phyloP scores from a whole-genome alignment of 2,329 filamentous ascomycete species.

The Metarhizium humberi region DNA sequence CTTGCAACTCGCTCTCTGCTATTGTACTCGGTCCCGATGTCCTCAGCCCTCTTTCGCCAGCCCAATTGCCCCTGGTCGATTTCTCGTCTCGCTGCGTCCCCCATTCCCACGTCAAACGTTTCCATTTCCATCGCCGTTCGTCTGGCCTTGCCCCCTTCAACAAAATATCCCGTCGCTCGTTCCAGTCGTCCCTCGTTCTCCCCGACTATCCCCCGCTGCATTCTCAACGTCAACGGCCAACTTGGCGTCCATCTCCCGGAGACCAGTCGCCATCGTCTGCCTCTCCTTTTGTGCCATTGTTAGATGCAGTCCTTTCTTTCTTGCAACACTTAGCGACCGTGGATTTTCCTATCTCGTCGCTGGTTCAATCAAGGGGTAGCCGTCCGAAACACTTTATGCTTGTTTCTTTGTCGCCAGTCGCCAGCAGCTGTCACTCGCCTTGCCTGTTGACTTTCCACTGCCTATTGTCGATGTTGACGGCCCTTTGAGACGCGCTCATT shows the following conservation, averaged over 20 bases:
- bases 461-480: neutral
- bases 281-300: slow-evolving; percentile 1
- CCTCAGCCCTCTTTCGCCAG: no score
- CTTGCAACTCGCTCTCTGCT: no score
- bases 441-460: neutral
- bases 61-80: neutral
- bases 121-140: slow-evolving; percentile 14
- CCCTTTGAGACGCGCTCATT: neutral
- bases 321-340: neutral
- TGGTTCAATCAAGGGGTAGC: neutral
- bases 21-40: neutral
- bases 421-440: neutral
- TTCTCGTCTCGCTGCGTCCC: slow-evolving; percentile 1
- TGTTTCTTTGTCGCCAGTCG: neutral
- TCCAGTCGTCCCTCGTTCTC: slow-evolving; percentile 29
- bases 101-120: neutral
- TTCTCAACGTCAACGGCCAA: slow-evolving; percentile 10
- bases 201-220: slow-evolving; percentile 18
- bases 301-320: slow-evolving; percentile 1
- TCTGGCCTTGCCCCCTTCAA: slow-evolving; percentile 26
- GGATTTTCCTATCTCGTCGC: neutral
- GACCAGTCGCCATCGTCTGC: neutral
- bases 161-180: slow-evolving; percentile 25
- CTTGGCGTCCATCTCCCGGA: slow-evolving; percentile 9
- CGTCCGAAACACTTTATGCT: neutral